Conservation (phyloP, 192 early-diverging fungal genomes). For the Entomortierella chlamydospora region DNA sequence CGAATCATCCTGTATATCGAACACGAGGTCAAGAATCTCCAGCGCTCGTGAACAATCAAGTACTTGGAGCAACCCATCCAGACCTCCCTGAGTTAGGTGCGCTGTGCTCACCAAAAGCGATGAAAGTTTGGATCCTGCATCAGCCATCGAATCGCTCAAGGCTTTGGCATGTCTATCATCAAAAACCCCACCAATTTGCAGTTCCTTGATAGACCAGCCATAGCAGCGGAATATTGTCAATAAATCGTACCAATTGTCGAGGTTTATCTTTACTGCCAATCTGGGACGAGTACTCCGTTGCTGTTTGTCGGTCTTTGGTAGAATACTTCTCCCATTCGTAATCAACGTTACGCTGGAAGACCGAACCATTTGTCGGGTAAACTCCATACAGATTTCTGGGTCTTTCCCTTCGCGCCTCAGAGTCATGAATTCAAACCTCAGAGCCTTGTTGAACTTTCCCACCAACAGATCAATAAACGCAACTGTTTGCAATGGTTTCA, state of each 20-base stretch:
- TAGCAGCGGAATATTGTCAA: background rate
- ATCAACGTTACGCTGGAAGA: background rate
- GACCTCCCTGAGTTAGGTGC: background rate
- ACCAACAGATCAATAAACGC: background rate
- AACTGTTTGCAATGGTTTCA: background rate
- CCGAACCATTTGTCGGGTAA: background rate
- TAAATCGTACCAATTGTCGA: background rate
- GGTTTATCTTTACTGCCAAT: background rate
- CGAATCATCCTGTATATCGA: background rate
- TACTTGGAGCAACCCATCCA: background rate
- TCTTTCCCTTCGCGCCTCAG: background rate
- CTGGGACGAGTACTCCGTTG: background rate
- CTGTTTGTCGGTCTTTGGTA: too few species aligned
- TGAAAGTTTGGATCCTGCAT: background rate
- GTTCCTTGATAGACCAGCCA: background rate
- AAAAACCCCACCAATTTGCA: background rate
- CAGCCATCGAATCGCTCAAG: background rate
- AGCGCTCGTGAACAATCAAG: background rate
- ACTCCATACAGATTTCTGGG: background rate
- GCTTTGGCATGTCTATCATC: background rate
- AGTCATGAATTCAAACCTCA: background rate
- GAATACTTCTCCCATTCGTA: background rate
- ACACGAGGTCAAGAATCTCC: background rate
- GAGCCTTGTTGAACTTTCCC: background rate
- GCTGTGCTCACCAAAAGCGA: background rate